Percentiles rank a stretch among this genome's conserved stretches.
These are phyloP conservation scores for Euphorbia corollata DNA, from an alignment of 441 rosid genomes.

Conservation along the genomic window DNA sequence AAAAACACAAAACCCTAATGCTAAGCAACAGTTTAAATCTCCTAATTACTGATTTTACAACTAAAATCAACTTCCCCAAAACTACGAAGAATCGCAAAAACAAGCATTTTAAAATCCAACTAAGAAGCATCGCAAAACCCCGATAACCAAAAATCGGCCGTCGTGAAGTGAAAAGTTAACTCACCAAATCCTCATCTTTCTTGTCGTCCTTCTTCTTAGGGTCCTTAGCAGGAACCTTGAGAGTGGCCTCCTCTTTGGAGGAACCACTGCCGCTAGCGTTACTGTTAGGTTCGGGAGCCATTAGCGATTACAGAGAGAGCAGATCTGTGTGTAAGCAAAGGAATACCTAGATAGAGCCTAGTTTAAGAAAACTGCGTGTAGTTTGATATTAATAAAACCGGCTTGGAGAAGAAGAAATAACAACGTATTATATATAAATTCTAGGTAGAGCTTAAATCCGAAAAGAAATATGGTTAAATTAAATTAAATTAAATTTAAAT, in stretches of 20 bases:
- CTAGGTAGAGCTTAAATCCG: too few species aligned
- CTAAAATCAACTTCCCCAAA: too few species aligned
- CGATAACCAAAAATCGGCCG: too few species aligned
- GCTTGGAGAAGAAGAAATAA: slow-evolving; percentile 13
- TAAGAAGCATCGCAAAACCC: not conserved
- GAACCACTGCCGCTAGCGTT: slow-evolving; percentile 34
- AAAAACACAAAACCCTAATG: too few species aligned
- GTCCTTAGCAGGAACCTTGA: slow-evolving; percentile 70
- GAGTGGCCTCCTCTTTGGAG: slow-evolving; percentile 44
- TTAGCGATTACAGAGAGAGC: slow-evolving; percentile 2
- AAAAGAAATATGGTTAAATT: too few species aligned
- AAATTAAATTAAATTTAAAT: too few species aligned
- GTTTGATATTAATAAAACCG: not conserved
- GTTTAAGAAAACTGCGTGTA: not conserved
- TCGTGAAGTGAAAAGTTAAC: too few species aligned
- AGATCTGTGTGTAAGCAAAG: slow-evolving; percentile 6
- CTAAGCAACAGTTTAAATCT: not conserved
- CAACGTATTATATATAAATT: too few species aligned
- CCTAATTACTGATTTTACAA: not conserved
- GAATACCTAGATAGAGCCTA: slow-evolving; percentile 6
- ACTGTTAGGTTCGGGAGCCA: slow-evolving; percentile 50
- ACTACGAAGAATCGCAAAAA: not conserved
- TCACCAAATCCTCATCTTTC: slow-evolving; percentile 84
- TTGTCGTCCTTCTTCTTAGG: slow-evolving; percentile 84
- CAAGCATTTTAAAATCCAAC: not conserved